Conservation (phyloP, 257 asterid species). For the Linaria vulgaris region DNA sequence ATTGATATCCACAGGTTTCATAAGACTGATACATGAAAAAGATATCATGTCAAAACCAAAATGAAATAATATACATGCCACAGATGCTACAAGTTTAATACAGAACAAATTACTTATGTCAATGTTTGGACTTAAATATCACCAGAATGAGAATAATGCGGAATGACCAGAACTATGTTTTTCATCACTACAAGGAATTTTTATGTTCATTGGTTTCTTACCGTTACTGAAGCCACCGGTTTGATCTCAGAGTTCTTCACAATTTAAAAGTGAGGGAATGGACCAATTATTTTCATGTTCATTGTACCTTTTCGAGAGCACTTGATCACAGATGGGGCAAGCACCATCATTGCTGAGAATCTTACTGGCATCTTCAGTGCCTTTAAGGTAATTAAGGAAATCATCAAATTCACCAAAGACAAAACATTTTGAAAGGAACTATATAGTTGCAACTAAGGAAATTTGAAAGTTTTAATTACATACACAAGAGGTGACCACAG, state of each 20-base stretch:
- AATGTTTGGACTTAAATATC: not conserved
- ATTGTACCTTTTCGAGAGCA: conserved; percentile 87
- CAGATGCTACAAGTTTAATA: conserved; percentile 16
- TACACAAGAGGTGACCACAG: conserved; percentile 94
- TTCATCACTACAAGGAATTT: too few species aligned
- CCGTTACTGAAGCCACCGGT: conserved; percentile 8
- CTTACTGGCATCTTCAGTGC: conserved; percentile 88
- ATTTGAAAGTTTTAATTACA: conserved; percentile 15
- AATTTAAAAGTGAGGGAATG: conserved; percentile 15
- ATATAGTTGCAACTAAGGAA: not conserved
- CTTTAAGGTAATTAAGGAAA: conserved; percentile 62
- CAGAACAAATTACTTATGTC: conserved; percentile 1
- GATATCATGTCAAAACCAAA: conserved; percentile 27
- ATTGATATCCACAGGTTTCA: conserved; percentile 87
- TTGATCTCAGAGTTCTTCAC: not conserved
- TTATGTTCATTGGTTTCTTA: not conserved
- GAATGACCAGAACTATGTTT: not conserved
- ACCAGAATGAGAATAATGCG: not conserved
- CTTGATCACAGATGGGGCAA: conserved; percentile 97
- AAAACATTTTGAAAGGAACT: conserved; percentile 14
- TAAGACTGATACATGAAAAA: conserved; percentile 58
- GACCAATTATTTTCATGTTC: conserved; percentile 8
- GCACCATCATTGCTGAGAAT: conserved; percentile 84
- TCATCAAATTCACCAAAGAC: conserved; percentile 23
- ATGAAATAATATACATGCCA: conserved; percentile 11